A percentile compares a stretch with the other conserved stretches of the same genome.
Conservation (phyloP, 1,284 basidiomycete genomes). For the Filobasidium uniguttulatum region DNA sequence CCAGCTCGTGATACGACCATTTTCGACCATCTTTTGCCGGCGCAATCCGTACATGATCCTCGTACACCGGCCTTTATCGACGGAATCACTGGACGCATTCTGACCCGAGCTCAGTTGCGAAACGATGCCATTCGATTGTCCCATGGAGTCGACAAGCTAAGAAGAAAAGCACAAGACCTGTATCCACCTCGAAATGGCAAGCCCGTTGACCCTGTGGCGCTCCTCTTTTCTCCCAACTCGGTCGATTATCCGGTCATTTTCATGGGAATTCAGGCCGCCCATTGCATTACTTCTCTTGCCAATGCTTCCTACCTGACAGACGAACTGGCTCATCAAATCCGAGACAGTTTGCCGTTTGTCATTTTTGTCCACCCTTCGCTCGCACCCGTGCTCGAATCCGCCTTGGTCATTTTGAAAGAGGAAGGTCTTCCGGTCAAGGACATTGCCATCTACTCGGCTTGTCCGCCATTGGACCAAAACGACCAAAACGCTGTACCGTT, state of each 20-base stretch:
- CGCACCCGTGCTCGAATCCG: background rate
- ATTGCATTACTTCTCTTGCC: slow-evolving; percentile 26
- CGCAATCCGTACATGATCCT: no score
- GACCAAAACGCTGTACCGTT: no score
- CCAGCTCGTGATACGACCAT: no score
- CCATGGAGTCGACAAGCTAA: background rate
- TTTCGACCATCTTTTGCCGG: no score
- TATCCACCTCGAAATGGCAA: background rate
- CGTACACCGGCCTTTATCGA: slow-evolving; percentile 62
- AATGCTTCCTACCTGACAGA: slow-evolving; percentile 28
- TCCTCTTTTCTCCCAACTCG: slow-evolving; percentile 41
- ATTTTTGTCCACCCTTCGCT: slow-evolving; percentile 47
- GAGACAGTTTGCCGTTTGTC: slow-evolving; percentile 44
- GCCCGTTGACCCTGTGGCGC: background rate
- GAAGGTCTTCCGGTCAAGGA: background rate
- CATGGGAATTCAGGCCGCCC: slow-evolving; percentile 41
- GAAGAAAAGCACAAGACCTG: background rate
- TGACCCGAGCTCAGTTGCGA: slow-evolving; percentile 48
- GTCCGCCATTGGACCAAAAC: no score
- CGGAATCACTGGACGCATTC: slow-evolving; percentile 44
- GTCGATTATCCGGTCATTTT: slow-evolving; percentile 52
- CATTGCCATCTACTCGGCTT: no score
- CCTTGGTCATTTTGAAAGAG: background rate
- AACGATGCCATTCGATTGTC: slow-evolving; percentile 47
- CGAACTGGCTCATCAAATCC: slow-evolving; percentile 34